These are phyloP conservation scores for Mycena citricolor DNA, from an alignment of 1,284 basidiomycete genomes.

Conservation along the genomic window DNA sequence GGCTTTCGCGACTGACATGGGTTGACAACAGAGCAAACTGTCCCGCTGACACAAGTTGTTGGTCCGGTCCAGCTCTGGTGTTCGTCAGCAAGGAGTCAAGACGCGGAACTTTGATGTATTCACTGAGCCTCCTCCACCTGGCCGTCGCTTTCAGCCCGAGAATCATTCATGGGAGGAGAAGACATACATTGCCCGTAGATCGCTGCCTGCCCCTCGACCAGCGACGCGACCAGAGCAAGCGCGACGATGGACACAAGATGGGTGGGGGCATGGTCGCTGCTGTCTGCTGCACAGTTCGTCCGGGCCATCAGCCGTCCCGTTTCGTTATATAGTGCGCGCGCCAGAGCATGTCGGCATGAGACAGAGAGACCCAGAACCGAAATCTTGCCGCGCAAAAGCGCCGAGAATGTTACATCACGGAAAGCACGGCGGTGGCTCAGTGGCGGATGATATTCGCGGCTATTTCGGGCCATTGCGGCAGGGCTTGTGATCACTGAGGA, in stretches of 20 bases:
- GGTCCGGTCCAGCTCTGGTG: constrained; percentile 37
- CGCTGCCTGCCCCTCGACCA: constrained; percentile 7
- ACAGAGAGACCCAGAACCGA: constrained; percentile 6
- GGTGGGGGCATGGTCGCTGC: too few species aligned
- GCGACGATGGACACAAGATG: constrained; percentile 4
- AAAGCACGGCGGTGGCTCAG: neutral
- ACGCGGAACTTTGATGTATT: neutral
- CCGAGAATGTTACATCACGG: constrained; percentile 4
- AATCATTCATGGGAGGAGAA: neutral
- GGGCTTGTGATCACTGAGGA: too few species aligned
- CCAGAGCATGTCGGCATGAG: neutral
- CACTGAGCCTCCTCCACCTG: constrained; percentile 1
- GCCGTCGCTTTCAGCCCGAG: constrained; percentile 7
- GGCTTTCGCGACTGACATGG: constrained; percentile 23
- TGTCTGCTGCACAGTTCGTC: constrained; percentile 4
- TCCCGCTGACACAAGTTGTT: constrained; percentile 41
- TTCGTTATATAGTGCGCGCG: constrained; percentile 1
- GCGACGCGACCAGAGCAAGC: constrained; percentile 1
- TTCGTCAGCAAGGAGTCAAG: neutral
- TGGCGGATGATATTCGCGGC: constrained; percentile 17
- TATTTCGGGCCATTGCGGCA: too few species aligned
- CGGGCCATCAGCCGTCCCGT: neutral
- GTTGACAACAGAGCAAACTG: constrained; percentile 35
- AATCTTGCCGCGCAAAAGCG: constrained; percentile 10
- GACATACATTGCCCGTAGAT: constrained; percentile 9